Evolutionary conservation across 176 grass and related monocot species (phyloP), one percentile per base, ranked within the genome.

Genomic region (Dendrocalamus sinicus): DNA sequence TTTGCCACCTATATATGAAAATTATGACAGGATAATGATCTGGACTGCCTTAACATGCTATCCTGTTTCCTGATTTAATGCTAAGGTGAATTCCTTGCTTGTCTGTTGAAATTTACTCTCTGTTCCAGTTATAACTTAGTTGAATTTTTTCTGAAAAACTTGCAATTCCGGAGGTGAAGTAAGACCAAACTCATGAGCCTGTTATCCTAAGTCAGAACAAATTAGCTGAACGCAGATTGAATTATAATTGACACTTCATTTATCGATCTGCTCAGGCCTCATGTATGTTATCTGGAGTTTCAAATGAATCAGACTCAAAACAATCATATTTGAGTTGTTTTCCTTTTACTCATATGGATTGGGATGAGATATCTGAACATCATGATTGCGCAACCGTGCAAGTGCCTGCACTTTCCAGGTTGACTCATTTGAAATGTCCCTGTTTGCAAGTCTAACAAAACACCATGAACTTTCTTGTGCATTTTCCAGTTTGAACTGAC

Each of bases 301-400:
- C 19, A 62, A 47, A 72, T 32, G 51, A 43, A 28, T 60, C 47
- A 4, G 9, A 32, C 5, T 39, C 8, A 32, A 51, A 9, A 78
- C 7, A 9, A 68, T 37, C 62, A 76, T 69, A 5, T 30, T 85
- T 50, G 4, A 13, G 20, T 28, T 41, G 2, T 46, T 39, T 16
- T 62, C 4, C 9, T 45, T 45, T 6, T 71, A 8, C 19, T 63
- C 13, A 5, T 20, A 5, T 10, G 14, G 40, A 16, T 41, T 53
- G 15, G 6, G 55, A 10, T 43, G 45, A 53, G 65, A 41, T 41
- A 54, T 80, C 11, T 73, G 43, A 19, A 54, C 60, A 64, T 40
- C 67, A 81, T 67, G 35, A 67, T 66, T 81, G 48, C 7, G 30
- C 64, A 67, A 12, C 73, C 48, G 17, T 67, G 39, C 74, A 24